Evolutionary conservation across 2,329 filamentous ascomycete genomes (phyloP).

Genomic region (Alternaria dauci): DNA sequence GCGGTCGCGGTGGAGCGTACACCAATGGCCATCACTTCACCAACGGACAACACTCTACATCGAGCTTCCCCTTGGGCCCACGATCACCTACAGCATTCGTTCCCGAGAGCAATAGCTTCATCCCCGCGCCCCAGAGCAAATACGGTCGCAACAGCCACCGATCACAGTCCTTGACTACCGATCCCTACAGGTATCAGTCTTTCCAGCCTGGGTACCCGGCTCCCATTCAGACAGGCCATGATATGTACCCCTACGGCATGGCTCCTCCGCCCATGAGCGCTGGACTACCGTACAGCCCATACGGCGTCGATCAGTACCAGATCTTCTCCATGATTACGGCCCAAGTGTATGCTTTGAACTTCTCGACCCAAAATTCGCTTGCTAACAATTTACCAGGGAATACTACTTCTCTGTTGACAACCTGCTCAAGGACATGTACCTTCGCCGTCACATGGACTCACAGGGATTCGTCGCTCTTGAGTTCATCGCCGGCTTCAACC

Average conservation of each 20-base stretch:
- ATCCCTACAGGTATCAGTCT: constrained; percentile 57
- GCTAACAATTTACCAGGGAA: constrained; percentile 66
- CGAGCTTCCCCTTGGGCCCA: constrained; percentile 47
- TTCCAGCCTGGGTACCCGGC: constrained; percentile 49
- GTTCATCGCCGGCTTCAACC: constrained; percentile 85
- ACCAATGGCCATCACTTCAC: constrained; percentile 49
- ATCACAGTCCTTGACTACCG: constrained; percentile 69
- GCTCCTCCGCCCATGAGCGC: constrained; percentile 64
- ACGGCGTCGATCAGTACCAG: constrained; percentile 64
- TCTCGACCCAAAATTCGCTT: neutral
- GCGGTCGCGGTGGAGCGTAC: constrained; percentile 55
- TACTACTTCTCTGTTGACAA: constrained; percentile 99
- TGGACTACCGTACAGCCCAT: constrained; percentile 66
- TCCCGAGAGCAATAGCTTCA: constrained; percentile 47
- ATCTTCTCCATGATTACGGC: constrained; percentile 66
- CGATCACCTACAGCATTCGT: constrained; percentile 49
- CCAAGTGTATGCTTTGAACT: constrained; percentile 60
- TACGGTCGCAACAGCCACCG: constrained; percentile 62
- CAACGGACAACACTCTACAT: constrained; percentile 53
- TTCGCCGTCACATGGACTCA: constrained; percentile 91
- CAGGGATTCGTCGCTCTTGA: constrained; percentile 87
- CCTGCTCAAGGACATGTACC: constrained; percentile 88
- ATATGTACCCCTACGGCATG: constrained; percentile 65
- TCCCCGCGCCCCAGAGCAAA: constrained; percentile 44
- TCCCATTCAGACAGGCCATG: constrained; percentile 58